Conservation (phyloP, 371 early-diverging fungal genomes). For the Mucor racemosus region DNA sequence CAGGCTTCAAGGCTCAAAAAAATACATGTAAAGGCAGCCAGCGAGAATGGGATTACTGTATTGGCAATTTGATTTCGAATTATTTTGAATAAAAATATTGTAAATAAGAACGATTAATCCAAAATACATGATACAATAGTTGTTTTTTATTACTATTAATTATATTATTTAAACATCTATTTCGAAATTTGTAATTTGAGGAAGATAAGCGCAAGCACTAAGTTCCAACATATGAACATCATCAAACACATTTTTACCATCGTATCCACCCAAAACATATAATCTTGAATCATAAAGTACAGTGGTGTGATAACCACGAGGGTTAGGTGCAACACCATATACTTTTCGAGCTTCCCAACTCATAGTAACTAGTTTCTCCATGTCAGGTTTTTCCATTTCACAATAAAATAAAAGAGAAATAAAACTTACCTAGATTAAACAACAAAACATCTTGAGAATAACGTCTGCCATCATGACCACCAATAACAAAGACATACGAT, state of each 20-base stretch:
- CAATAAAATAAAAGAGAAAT: slow-evolving; percentile 39
- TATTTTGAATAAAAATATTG: no score
- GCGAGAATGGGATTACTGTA: no score
- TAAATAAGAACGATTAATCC: no score
- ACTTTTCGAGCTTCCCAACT: slow-evolving; percentile 78
- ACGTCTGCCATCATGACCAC: slow-evolving; percentile 82
- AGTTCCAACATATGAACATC: slow-evolving; percentile 84
- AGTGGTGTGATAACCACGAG: slow-evolving; percentile 90
- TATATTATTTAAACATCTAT: slow-evolving; percentile 34
- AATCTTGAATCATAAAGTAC: slow-evolving; percentile 76
- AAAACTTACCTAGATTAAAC: slow-evolving; percentile 58
- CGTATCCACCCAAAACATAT: slow-evolving; percentile 87
- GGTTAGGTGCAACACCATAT: slow-evolving; percentile 70
- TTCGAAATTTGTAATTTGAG: slow-evolving; percentile 67
- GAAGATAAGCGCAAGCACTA: slow-evolving; percentile 74
- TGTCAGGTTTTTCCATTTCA: slow-evolving; percentile 55
- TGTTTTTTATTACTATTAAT: no score
- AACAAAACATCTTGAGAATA: slow-evolving; percentile 75
- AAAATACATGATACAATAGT: no score
- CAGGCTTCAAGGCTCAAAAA: no score
- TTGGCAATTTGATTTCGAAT: no score
- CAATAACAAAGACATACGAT: slow-evolving; percentile 76
- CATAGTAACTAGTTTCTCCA: slow-evolving; percentile 70
- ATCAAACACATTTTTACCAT: slow-evolving; percentile 81
- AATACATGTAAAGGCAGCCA: no score